A percentile compares a stretch with the other conserved stretches of the same genome.
These are phyloP conservation scores for Protomyces inundatus DNA, from an alignment of 1,139 yeast species.

Conservation along the genomic window DNA sequence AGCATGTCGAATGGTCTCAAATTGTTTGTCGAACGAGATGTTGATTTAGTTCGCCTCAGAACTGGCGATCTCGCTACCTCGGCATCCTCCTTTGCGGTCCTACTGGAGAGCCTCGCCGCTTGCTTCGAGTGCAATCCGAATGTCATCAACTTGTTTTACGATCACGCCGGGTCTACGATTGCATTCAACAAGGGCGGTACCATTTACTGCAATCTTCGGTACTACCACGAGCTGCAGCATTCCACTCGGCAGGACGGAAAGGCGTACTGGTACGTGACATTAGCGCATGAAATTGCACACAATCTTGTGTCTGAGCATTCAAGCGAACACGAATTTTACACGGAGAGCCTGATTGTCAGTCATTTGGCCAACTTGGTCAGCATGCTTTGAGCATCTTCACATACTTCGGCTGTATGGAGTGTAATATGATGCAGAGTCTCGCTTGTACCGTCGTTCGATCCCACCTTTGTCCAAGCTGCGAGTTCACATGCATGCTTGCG, in stretches of 20 bases:
- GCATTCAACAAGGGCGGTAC: conserved; percentile 43
- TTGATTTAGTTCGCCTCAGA: background rate
- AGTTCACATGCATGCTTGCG: too few species aligned
- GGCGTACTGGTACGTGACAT: conserved; percentile 40
- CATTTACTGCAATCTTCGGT: conserved; percentile 41
- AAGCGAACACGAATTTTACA: conserved; percentile 39
- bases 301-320: conserved; percentile 41
- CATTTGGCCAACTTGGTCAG: background rate
- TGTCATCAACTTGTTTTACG: conserved; percentile 38
- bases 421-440: too few species aligned
- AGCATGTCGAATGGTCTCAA: conserved; percentile 11
- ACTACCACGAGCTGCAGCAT: conserved; percentile 32
- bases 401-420: too few species aligned
- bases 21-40: background rate
- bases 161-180: conserved; percentile 34
- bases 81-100: conserved; percentile 6
- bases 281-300: conserved; percentile 45
- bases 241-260: conserved; percentile 18
- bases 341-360: conserved; percentile 34
- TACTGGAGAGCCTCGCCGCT: conserved; percentile 30
- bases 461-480: too few species aligned
- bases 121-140: conserved; percentile 31
- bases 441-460: too few species aligned
- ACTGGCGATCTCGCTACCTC: background rate
- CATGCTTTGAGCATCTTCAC: too few species aligned